These are phyloP conservation scores for Phytophthora pisi DNA, from an alignment of 352 stramenopile genomes.

Conservation along the genomic window DNA sequence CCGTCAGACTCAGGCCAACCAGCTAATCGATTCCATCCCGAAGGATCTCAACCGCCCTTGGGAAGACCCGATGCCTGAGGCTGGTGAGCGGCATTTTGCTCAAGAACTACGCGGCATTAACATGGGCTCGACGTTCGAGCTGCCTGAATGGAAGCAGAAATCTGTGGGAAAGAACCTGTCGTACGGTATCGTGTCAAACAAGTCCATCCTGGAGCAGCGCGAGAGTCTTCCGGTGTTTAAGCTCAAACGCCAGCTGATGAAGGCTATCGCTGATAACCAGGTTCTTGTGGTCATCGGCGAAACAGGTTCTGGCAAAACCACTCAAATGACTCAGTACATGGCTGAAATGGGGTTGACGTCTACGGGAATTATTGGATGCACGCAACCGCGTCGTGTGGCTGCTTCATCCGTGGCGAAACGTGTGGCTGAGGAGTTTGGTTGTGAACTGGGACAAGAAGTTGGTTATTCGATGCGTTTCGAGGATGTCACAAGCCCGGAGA, in stretches of 20 bases:
- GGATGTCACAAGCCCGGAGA: constrained; percentile 88
- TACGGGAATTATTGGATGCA: constrained; percentile 97
- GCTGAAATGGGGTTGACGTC: constrained; percentile 97
- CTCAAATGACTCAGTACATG: constrained; percentile 99
- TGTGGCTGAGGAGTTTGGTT: constrained; percentile 97
- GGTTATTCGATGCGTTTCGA: constrained; percentile 93
- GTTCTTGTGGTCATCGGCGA: constrained; percentile 99
- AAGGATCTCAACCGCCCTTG: constrained; percentile 99
- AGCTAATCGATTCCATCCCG: constrained; percentile 96
- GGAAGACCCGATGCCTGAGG: constrained; percentile 98
- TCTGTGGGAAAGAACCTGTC: constrained; percentile 96
- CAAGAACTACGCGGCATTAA: constrained; percentile 95
- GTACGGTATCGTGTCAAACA: constrained; percentile 96
- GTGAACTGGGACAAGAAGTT: constrained; percentile 92
- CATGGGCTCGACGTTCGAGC: constrained; percentile 88
- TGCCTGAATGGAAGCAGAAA: constrained; percentile 98
- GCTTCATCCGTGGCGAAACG: constrained; percentile 97
- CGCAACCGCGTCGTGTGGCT: constrained; percentile 97
- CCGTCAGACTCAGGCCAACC: constrained; percentile 96
- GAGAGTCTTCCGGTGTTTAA: constrained; percentile 97
- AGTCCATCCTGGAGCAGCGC: constrained; percentile 97
- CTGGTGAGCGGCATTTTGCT: constrained; percentile 97
- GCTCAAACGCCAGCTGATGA: constrained; percentile 96
- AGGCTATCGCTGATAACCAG: constrained; percentile 96
- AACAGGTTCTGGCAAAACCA: constrained; percentile 98